These are phyloP conservation scores for Asclepias syriaca DNA, from an alignment of 257 asterid genomes.

Conservation along the genomic window DNA sequence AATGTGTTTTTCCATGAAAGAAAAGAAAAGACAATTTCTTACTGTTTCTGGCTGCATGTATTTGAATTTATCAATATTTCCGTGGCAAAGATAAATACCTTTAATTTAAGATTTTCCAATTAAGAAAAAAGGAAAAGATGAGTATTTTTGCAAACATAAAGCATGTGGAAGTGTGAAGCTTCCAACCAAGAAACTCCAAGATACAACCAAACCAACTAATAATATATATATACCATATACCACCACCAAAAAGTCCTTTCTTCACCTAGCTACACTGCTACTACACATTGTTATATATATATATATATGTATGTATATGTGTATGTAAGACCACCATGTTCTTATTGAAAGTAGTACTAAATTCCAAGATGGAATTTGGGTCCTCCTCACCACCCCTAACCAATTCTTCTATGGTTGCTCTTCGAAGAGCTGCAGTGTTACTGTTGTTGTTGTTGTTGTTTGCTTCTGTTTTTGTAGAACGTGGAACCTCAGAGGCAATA, in stretches of 20 bases:
- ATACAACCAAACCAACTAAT: not conserved
- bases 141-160: not conserved
- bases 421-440: not conserved
- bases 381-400: not conserved
- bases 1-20: not conserved
- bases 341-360: not conserved
- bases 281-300: too few species aligned
- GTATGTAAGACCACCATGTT: not conserved
- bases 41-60: not conserved
- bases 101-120: not conserved
- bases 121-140: too few species aligned
- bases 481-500: constrained; percentile 7
- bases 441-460: not conserved
- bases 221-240: not conserved
- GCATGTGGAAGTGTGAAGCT: not conserved
- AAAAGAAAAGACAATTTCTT: too few species aligned
- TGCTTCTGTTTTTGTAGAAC: not conserved
- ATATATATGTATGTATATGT: too few species aligned
- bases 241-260: not conserved
- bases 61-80: not conserved
- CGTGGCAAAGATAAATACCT: not conserved
- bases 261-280: too few species aligned
- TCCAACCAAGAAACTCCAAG: constrained; percentile 7
- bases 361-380: not conserved
- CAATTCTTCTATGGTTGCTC: not conserved